Conservation (phyloP, 192 early-diverging fungal genomes). For the Entomortierella chlamydospora region DNA sequence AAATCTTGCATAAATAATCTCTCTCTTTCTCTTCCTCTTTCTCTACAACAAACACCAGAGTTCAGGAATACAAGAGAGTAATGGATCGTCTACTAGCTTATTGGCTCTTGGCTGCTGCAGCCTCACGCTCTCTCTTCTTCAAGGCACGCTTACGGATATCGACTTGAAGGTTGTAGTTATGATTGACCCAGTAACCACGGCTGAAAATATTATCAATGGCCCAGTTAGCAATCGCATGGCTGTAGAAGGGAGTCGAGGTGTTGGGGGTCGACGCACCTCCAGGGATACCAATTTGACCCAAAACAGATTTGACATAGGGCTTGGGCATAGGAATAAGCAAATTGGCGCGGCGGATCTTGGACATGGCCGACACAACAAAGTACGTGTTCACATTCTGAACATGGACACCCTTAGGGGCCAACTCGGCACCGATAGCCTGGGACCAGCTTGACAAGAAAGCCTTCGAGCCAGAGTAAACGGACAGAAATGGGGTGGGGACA, state of each 20-base stretch:
- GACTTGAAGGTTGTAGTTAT: slow-evolving; percentile 70
- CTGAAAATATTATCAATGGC: slow-evolving; percentile 70
- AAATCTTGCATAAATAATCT: not conserved
- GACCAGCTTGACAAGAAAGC: slow-evolving; percentile 92
- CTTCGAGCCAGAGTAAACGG: slow-evolving; percentile 94
- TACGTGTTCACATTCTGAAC: slow-evolving; percentile 96
- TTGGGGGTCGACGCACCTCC: slow-evolving; percentile 72
- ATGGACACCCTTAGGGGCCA: slow-evolving; percentile 73
- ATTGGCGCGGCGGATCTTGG: slow-evolving; percentile 88
- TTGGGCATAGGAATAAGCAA: slow-evolving; percentile 84
- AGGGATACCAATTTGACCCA: slow-evolving; percentile 76
- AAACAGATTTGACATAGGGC: slow-evolving; percentile 79
- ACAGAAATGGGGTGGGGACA: slow-evolving; percentile 85
- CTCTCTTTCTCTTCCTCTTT: not conserved
- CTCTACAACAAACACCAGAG: not conserved
- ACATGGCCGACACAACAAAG: slow-evolving; percentile 96
- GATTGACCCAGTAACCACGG: slow-evolving; percentile 66
- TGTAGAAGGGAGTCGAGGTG: slow-evolving; percentile 73
- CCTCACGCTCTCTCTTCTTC: slow-evolving; percentile 74
- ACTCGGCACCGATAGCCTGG: slow-evolving; percentile 87
- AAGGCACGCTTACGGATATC: slow-evolving; percentile 81
- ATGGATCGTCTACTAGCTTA: slow-evolving; percentile 14
- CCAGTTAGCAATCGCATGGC: slow-evolving; percentile 80
- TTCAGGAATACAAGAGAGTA: not conserved
- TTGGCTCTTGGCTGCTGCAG: slow-evolving; percentile 55